A percentile compares a stretch with the other conserved stretches of the same genome.
Conservation (phyloP, 176 grass and related monocot genomes). For the Carex parvula region DNA sequence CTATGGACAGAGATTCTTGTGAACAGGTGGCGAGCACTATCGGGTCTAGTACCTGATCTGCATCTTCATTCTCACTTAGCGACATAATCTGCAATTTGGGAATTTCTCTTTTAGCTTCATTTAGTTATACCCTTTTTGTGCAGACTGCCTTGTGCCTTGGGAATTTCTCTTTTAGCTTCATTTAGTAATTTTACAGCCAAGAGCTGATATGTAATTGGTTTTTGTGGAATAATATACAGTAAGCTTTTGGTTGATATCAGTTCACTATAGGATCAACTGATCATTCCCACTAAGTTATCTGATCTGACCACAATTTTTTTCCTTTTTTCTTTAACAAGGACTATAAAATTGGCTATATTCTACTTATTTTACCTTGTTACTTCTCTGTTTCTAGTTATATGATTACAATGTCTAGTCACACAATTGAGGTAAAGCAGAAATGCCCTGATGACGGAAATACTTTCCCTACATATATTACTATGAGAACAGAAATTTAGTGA, state of each 20-base stretch:
- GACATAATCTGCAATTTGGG: slow-evolving; percentile 39
- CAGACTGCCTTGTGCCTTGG: not conserved
- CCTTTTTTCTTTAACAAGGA: too few relatives aligned
- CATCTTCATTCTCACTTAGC: slow-evolving; percentile 48
- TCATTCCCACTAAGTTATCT: too few relatives aligned
- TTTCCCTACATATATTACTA: not conserved
- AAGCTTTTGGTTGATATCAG: too few relatives aligned
- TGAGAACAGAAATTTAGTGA: not conserved
- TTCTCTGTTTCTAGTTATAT: too few relatives aligned
- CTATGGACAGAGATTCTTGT: slow-evolving; percentile 67
- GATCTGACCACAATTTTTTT: too few relatives aligned
- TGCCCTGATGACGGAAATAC: not conserved
- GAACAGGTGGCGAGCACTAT: slow-evolving; percentile 56
- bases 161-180: too few relatives aligned
- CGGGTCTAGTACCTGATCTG: slow-evolving; percentile 45
- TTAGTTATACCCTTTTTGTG: not conserved
- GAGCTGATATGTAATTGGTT: too few relatives aligned
- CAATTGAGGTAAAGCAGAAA: not conserved
- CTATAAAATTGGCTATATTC: too few relatives aligned
- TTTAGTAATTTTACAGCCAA: not conserved
- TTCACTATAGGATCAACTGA: too few relatives aligned
- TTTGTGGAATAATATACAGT: too few relatives aligned
- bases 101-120: not conserved
- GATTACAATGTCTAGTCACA: too few relatives aligned
- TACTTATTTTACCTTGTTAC: too few relatives aligned